phyloP scores from a whole-genome alignment of 805 yeast genomes.

The Zygosaccharomyces bisporus region DNA sequence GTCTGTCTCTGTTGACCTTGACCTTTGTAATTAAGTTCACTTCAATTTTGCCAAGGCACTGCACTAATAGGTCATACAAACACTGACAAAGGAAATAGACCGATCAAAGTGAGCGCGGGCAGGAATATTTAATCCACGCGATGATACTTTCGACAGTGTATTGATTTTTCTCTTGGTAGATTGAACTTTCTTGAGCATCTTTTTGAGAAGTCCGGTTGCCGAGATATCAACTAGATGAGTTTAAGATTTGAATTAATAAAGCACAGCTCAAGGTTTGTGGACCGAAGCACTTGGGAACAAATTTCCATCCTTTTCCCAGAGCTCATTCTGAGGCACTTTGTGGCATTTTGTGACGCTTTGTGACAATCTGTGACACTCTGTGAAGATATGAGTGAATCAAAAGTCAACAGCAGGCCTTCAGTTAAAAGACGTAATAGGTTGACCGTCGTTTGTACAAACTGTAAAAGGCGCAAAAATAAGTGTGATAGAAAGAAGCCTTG shows the following conservation, averaged over 20 bases:
- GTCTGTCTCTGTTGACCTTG: too few species aligned
- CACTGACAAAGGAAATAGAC: background rate
- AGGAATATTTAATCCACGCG: too few species aligned
- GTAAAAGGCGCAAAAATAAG: constrained; percentile 33
- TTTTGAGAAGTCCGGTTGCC: background rate
- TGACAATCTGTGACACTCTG: too few species aligned
- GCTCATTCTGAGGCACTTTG: too few species aligned
- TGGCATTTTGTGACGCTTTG: too few species aligned
- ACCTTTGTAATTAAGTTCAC: too few species aligned
- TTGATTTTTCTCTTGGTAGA: background rate
- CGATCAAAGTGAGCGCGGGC: background rate
- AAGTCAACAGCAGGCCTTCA: background rate
- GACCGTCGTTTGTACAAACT: constrained; percentile 34
- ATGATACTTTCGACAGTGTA: too few species aligned
- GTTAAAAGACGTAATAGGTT: constrained; percentile 26
- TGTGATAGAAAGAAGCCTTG: constrained; percentile 33
- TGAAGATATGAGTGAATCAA: background rate
- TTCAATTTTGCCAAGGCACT: too few species aligned
- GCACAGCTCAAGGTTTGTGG: background rate
- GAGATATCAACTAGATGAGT: background rate
- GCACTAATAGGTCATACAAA: background rate
- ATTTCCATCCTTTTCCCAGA: too few species aligned
- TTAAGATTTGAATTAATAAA: background rate
- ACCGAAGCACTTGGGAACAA: background rate
- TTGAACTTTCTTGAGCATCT: background rate